Evolutionary conservation across 169 alveolate species (phyloP), one percentile per base, ranked within the genome.

Genomic region (Cryptosporidium viatorum): DNA sequence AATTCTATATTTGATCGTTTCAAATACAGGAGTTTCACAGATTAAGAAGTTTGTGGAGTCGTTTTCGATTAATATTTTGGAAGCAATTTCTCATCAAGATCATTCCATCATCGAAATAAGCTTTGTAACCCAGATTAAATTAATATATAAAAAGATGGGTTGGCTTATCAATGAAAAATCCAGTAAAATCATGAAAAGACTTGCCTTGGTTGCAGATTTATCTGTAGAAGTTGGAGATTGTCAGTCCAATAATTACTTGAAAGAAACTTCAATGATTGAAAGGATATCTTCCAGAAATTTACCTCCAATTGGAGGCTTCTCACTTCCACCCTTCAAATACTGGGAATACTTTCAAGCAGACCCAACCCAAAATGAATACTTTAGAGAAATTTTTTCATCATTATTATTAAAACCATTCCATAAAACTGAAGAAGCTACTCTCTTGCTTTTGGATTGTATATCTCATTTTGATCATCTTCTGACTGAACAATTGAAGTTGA

Each of bases 291-390:
- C 73, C 14, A 59, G 62, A 43, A 26, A 31, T 6, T 10, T 37
- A 2, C 39, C 51, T 29, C 74, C 74, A 62, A 62, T 65, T 39
- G 75, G 73, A 9, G 74, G 68, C 14, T 80, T 65, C 8, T n/a
- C 75, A 62, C 48, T 26, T 45, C 75, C 73, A 23, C 68, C 89
- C 3, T 50, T 33, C 23, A 80, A 65, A 62, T 80, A 80, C 67
- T 80, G 89, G 89, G 73, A 62, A n/a, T 16, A 26, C 33, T 80
- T 80, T 39, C 89, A 43, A 31, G 21, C 59, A 10, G 89, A 80
- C 48, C 89, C 71, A 23, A 26, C 89, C 10, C 59, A 65, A 23
- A 59, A 67, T 26, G 89, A 48, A 39, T 80, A 45, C 39, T 29
- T 80, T 60, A 65, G 35, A 48, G 75, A 80, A 29, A 65, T 65